phyloP scores from a whole-genome alignment of 169 alveolate genomes.

The Cryptosporidium sp. region DNA sequence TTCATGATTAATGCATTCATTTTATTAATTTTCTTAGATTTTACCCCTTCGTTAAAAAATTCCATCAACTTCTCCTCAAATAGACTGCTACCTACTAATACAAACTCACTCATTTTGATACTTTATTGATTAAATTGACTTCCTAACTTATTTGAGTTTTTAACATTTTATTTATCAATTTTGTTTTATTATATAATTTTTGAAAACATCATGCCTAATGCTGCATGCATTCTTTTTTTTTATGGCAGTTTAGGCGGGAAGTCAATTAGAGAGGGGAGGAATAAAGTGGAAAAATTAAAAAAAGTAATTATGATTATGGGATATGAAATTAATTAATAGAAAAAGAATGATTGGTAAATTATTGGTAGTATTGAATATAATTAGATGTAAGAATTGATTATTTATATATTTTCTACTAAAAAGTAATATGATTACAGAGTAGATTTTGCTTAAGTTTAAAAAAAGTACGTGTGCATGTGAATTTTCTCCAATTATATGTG shows the following conservation, averaged over 20 bases:
- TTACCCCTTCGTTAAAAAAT: neutral
- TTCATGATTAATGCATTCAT: constrained; percentile 8
- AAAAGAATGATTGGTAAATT: neutral
- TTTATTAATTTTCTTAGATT: neutral
- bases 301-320: neutral
- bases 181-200: neutral
- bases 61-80: constrained; percentile 14
- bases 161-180: neutral
- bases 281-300: neutral
- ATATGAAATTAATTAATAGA: too few species aligned
- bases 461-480: constrained; percentile 1
- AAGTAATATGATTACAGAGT: too few species aligned
- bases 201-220: neutral
- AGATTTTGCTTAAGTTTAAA: neutral
- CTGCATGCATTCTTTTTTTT: constrained; percentile 13
- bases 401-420: too few species aligned
- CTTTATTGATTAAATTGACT: neutral
- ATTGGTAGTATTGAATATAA: too few species aligned
- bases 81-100: constrained; percentile 37
- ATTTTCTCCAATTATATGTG: constrained; percentile 3
- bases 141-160: neutral
- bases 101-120: constrained; percentile 13
- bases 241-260: constrained; percentile 10
- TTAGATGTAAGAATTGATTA: too few species aligned
- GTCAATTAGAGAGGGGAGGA: too few species aligned